These are phyloP conservation scores for Ilyonectria destructans DNA, from an alignment of 2,329 filamentous ascomycete species.

Conservation along the genomic window DNA sequence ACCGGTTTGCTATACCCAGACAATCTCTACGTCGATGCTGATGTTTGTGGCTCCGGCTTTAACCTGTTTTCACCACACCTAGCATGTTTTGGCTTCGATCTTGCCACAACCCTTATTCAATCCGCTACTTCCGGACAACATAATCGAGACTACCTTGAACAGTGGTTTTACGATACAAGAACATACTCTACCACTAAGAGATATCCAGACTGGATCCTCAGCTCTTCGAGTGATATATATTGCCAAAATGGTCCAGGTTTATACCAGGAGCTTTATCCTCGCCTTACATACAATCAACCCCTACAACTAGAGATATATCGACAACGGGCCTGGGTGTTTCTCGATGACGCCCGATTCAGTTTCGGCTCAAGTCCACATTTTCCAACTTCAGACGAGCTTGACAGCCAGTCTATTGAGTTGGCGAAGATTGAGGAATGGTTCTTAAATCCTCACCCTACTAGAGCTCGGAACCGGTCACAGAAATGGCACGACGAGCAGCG, in stretches of 20 bases:
- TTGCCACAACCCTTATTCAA: constrained; percentile 4
- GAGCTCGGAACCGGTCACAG: constrained; percentile 28
- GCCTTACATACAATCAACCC: background rate
- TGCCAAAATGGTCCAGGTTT: constrained; percentile 1
- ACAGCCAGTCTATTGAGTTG: background rate
- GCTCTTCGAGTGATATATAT: background rate
- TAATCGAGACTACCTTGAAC: background rate
- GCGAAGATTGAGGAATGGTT: background rate
- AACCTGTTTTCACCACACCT: background rate
- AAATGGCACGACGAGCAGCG: constrained; percentile 27
- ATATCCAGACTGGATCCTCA: too few relatives aligned
- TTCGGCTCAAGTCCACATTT: constrained; percentile 1
- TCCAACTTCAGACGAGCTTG: constrained; percentile 14
- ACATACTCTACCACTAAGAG: too few relatives aligned
- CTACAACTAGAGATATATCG: constrained; percentile 3
- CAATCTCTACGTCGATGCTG: constrained; percentile 20
- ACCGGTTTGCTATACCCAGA: constrained; percentile 26
- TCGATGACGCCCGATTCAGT: constrained; percentile 24
- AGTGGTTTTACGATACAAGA: too few relatives aligned
- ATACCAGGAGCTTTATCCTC: background rate
- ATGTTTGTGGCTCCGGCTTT: background rate
- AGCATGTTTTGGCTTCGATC: constrained; percentile 12
- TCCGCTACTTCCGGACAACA: background rate
- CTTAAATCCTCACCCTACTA: background rate
- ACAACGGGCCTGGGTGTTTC: constrained; percentile 37